Evolutionary conservation across 148 eudicot species (phyloP), one percentile per base, ranked within the genome.

Genomic region (Rhododendron mucronatum): DNA sequence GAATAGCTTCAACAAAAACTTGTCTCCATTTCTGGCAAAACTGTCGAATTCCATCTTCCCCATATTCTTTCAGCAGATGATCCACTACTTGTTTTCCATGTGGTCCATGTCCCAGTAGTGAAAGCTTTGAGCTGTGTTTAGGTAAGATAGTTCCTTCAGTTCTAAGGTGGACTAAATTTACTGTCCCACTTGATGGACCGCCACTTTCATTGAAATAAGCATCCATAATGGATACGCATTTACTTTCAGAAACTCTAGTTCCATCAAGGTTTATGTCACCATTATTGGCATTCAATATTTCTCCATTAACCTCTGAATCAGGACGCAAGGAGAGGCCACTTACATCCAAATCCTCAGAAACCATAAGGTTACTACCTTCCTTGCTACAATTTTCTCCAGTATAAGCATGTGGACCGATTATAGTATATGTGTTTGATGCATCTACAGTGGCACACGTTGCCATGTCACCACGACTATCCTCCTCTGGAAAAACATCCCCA

Each of bases 21-120:
- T 94, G 96, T 84, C 99, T 93, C 98, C 98, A 97, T 85, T 94
- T 94, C 89, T 95, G 98, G 86, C 99, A 97, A 93, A 97, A 95
- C 30, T 93, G 88, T 73, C 90, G 91, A 89, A 97, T 90, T 50
- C 99, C 99, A n/a, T 94, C 93, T 53, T 97, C 99, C 76, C 99
- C 98, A 84, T 93, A 78, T 83, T 91, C 90, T 84, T 88, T 87
- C 33, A 95, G 89, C 84, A 97, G 88, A 90, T 91, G 81, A 26
- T 91, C 93, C 26, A 97, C 98, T 69, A 97, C 96, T 89, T 92
- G 94, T 83, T 94, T 92, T 73, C 99, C 98, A 83, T 97, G 99
- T n/a, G 98, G 98, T 41, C 99, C 99, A 86, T 97, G 99, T 76
- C 99, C 99, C 87, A 97, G 89, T 86, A 97, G 86, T 23, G 98